Conservation (phyloP, 768 basidiomycete genomes). For the Sarcodon aspratus region DNA sequence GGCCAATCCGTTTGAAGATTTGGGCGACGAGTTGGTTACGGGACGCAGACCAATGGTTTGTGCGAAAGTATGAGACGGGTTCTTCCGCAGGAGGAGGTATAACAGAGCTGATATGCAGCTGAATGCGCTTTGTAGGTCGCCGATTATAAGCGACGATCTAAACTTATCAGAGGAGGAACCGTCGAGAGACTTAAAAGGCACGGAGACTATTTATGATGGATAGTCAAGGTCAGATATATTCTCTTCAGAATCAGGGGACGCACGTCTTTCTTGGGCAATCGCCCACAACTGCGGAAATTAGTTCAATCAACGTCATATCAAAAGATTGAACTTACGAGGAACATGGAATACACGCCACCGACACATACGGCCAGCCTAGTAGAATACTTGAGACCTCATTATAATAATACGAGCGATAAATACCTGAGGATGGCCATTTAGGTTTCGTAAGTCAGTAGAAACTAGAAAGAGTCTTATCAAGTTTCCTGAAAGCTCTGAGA, state of each 20-base stretch:
- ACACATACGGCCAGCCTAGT: conserved; percentile 68
- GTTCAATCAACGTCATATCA: conserved; percentile 11
- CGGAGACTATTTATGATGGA: conserved; percentile 47
- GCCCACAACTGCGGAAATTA: conserved; percentile 63
- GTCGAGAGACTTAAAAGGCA: conserved; percentile 67
- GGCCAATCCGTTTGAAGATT: conserved; percentile 10
- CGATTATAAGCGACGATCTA: conserved; percentile 76
- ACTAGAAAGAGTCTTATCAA: no score
- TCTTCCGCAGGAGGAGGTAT: conserved; percentile 60
- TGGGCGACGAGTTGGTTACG: conserved; percentile 3
- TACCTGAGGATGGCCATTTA: not conserved
- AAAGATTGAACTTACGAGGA: conserved; percentile 51
- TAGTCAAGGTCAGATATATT: conserved; percentile 1
- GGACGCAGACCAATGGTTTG: conserved; percentile 53
- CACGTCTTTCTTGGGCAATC: conserved; percentile 89
- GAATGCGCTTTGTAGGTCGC: conserved; percentile 74
- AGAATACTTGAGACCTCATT: not conserved
- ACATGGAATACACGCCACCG: conserved; percentile 86
- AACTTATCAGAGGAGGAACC: conserved; percentile 60
- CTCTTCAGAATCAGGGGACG: conserved; percentile 12
- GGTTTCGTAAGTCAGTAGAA: not conserved
- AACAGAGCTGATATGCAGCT: conserved; percentile 66
- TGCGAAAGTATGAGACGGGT: conserved; percentile 36
- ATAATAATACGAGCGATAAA: not conserved
- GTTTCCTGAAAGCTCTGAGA: not conserved